Base-by-base conservation (phyloP, 2,329 filamentous ascomycete genomes). In the Phialemonium atrogriseum region DNA sequence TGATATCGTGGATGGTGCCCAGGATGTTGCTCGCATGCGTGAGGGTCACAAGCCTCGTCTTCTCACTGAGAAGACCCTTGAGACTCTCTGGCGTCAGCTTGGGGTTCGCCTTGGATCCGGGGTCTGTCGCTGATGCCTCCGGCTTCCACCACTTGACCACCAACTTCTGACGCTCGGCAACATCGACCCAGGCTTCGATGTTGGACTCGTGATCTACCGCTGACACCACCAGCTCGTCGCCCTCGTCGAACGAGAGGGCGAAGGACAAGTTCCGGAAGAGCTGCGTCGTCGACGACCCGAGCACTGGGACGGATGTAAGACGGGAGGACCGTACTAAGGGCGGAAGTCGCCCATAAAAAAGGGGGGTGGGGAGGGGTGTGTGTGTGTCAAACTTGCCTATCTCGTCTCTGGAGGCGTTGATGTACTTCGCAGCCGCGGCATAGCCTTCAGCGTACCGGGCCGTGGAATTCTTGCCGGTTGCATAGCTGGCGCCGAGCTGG, bases 191-290 rank as follows among this genome's bases (percentile, higher is more conserved):
- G 0, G 82, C 68, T 2, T 79, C 73, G 35, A 84, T 76, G 49
- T 87, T 86, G 22, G 83, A 78, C 57, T 88, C 84, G 47, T 89
- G 83, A 51, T 88, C 83, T 33, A 86, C 61, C 35, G 69, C 70
- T 0, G 81, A 85, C 9, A 88, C 48, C 39, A 91, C 61, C 29
- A 89, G 66, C 48, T 85, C 80, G 37, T 78, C 73, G 25, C 73
- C 73, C 2, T 62, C 50, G 9, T 60, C 45, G 47, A 79, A 73
- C 9, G 51, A 45, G 5, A 80, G 54, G 3, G 70, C 59, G 14
- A 62, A 63, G 0, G 74, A 71, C 11, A 87, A 66, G 49, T 87
- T 88, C 42, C 81, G 74, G 45, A 86, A 73, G 8, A 87, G 68
- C 49, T 86, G 82, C 0, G 84, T 88, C 1, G 83, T 84, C 2